phyloP scores from a whole-genome alignment of 768 basidiomycete genomes.

The Serendipita sp. region DNA sequence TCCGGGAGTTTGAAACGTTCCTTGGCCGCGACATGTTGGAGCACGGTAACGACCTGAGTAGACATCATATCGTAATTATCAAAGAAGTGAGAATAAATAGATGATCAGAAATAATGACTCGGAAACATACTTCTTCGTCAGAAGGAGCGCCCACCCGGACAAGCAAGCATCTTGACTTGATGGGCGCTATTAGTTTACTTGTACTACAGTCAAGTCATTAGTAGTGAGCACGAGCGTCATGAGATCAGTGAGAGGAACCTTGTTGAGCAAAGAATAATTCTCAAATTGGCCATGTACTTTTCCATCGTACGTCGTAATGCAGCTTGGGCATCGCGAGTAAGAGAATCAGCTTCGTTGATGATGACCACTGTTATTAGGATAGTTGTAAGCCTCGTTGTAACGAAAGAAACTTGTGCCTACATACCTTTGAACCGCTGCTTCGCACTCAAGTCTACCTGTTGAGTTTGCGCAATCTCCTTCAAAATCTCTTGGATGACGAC shows the following conservation, averaged over 20 bases:
- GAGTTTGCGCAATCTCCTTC: conserved; percentile 97
- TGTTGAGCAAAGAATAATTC: conserved; percentile 79
- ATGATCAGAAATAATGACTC: not conserved
- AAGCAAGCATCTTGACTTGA: conserved; percentile 85
- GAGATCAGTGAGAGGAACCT: not conserved
- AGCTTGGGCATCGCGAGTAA: conserved; percentile 92
- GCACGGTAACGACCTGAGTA: conserved; percentile 59
- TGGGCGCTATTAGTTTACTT: conserved; percentile 88
- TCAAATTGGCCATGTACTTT: conserved; percentile 96
- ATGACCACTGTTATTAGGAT: conserved; percentile 54
- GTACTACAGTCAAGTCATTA: conserved; percentile 43
- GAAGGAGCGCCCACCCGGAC: conserved; percentile 84
- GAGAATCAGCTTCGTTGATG: conserved; percentile 92
- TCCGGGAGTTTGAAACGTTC: conserved; percentile 70
- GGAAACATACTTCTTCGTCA: conserved; percentile 44
- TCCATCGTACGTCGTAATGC: conserved; percentile 97
- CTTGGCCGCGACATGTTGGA: conserved; percentile 62
- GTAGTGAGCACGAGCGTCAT: too few species aligned
- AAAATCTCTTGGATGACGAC: conserved; percentile 91
- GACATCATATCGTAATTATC: not conserved
- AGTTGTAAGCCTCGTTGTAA: not conserved
- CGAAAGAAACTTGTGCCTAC: conserved; percentile 6
- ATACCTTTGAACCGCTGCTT: conserved; percentile 93
- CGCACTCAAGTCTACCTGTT: conserved; percentile 90
- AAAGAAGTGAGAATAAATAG: too few species aligned